Percentiles rank a stretch among this genome's conserved stretches.
Conservation (phyloP, 2,329 filamentous ascomycete genomes). For the Sarocladium brachiariae region DNA sequence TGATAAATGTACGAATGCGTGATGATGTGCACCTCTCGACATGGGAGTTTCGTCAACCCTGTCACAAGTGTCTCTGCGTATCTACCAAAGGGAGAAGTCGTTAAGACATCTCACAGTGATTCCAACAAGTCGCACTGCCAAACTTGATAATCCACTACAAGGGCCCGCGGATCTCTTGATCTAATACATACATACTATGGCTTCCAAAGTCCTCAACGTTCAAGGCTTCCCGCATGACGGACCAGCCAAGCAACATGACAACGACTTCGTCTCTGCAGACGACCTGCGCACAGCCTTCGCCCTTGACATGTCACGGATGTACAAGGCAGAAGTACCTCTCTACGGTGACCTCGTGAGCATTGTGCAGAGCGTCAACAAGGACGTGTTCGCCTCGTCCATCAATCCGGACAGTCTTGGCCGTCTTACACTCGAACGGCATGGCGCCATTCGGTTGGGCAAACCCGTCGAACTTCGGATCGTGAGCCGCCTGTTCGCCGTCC, state of each 20-base stretch:
- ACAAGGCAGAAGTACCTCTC: conserved; percentile 23
- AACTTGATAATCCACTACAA: too few species aligned
- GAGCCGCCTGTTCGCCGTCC: conserved; percentile 34
- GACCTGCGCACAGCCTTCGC: conserved; percentile 15
- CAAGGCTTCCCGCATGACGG: neutral
- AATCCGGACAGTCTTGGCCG: neutral
- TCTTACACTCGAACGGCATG: conserved; percentile 27
- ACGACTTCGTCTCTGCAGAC: conserved; percentile 1
- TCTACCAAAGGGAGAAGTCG: too few species aligned
- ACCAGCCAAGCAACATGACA: neutral
- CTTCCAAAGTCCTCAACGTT: neutral
- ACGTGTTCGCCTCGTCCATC: neutral
- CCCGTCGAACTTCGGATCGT: conserved; percentile 34
- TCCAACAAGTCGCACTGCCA: too few species aligned
- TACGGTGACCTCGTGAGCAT: conserved; percentile 23
- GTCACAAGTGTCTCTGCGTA: too few species aligned
- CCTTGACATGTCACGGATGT: conserved; percentile 23
- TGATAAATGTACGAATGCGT: too few species aligned
- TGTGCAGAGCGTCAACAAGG: conserved; percentile 17
- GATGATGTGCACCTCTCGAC: too few species aligned
- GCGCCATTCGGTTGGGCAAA: conserved; percentile 41
- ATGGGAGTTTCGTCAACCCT: too few species aligned
- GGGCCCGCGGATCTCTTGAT: too few species aligned
- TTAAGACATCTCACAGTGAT: too few species aligned
- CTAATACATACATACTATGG: too few species aligned